Evolutionary conservation across 2,329 filamentous ascomycete genomes (phyloP).

Genomic region (Chaetomiaceae sp.): DNA sequence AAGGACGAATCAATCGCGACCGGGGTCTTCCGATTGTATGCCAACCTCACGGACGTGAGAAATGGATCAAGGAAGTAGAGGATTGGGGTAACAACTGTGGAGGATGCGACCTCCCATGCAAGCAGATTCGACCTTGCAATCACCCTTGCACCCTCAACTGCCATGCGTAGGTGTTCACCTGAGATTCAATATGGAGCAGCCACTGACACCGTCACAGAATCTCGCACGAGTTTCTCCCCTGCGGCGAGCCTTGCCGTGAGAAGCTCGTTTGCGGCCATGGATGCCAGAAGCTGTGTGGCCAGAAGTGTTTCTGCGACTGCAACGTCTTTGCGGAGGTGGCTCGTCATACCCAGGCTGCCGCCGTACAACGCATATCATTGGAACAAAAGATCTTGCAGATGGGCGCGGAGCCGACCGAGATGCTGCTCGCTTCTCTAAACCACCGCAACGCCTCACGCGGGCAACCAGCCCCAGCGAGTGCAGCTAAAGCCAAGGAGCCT

Average conservation of each 20-base stretch:
- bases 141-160: constrained; percentile 49
- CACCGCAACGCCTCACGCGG: neutral
- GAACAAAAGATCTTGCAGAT: constrained; percentile 3
- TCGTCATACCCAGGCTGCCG: neutral
- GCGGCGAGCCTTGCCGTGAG: constrained; percentile 21
- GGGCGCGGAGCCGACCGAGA: constrained; percentile 3
- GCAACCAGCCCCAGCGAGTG: too few species aligned
- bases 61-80: constrained; percentile 46
- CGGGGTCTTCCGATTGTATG: constrained; percentile 60
- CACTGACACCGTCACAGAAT: constrained; percentile 9
- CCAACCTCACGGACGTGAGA: constrained; percentile 49
- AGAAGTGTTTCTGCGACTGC: constrained; percentile 22
- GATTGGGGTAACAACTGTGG: constrained; percentile 48
- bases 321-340: neutral
- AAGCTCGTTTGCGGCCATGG: constrained; percentile 24
- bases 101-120: constrained; percentile 47
- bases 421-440: constrained; percentile 5
- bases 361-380: neutral
- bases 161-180: constrained; percentile 41
- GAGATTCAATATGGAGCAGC: too few species aligned
- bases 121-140: constrained; percentile 41
- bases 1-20: constrained; percentile 30
- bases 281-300: constrained; percentile 23
- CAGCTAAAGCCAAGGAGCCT: too few species aligned
- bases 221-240: constrained; percentile 22